Percentiles rank a stretch among this genome's conserved stretches.
Evolutionary conservation across 495 filamentous ascomycete genomes (phyloP).

Genomic region (Daldinia decipiens): DNA sequence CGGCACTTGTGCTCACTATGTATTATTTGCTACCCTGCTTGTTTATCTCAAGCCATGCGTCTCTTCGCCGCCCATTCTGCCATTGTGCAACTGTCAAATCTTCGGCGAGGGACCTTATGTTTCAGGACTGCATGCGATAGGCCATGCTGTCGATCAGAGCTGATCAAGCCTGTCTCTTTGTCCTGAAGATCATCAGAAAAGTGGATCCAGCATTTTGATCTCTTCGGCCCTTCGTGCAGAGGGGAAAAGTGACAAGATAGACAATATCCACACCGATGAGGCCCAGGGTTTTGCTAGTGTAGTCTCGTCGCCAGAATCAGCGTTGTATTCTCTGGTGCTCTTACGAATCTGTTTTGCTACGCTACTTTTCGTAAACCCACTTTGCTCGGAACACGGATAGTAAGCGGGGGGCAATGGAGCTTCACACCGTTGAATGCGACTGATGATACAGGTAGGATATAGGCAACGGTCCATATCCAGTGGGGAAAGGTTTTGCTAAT

Average conservation of each 20-base stretch:
- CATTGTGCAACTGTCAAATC: constrained; percentile 28
- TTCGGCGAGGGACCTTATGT: constrained; percentile 27
- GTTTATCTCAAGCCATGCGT: constrained; percentile 15
- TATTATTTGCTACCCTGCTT: constrained; percentile 14
- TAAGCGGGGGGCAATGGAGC: constrained; percentile 31
- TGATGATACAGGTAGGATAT: constrained; percentile 16
- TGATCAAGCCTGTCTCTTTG: constrained; percentile 36
- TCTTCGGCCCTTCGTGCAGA: constrained; percentile 26
- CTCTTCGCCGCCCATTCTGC: constrained; percentile 24
- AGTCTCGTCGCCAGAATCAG: constrained; percentile 31
- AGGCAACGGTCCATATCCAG: constrained; percentile 25
- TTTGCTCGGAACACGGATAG: constrained; percentile 36
- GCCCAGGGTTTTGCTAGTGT: constrained; percentile 32
- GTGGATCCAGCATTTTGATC: constrained; percentile 32
- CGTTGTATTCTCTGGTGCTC: constrained; percentile 40
- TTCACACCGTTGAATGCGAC: constrained; percentile 31
- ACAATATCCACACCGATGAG: constrained; percentile 34
- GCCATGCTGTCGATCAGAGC: constrained; percentile 34
- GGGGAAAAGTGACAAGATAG: constrained; percentile 14
- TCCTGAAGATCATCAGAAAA: constrained; percentile 38
- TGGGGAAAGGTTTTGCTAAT: constrained; percentile 24
- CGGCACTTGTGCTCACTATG: constrained; percentile 37
- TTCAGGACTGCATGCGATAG: constrained; percentile 39
- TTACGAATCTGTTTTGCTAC: constrained; percentile 36
- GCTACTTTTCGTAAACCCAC: constrained; percentile 36